phyloP scores from a whole-genome alignment of 1,139 yeast genomes.

The Suhomyces chickasaworum region DNA sequence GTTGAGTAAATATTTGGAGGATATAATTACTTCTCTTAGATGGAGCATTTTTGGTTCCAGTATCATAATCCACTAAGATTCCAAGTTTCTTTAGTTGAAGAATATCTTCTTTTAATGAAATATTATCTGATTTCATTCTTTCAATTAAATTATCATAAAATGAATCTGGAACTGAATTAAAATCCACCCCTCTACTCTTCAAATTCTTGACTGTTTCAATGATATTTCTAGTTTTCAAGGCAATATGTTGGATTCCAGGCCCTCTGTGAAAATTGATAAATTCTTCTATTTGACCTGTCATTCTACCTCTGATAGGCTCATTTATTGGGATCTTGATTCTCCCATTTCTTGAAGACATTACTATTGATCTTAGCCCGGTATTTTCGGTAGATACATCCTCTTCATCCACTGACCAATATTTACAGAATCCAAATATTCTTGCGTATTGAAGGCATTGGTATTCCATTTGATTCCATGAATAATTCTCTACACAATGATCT shows the following conservation, averaged over 20 bases:
- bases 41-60: conserved; percentile 33
- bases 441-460: conserved; percentile 60
- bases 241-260: conserved; percentile 83
- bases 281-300: conserved; percentile 79
- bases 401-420: conserved; percentile 86
- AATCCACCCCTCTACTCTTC: conserved; percentile 65
- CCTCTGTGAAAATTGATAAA: conserved; percentile 74
- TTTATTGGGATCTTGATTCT: conserved; percentile 77
- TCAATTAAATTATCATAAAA: conserved; percentile 56
- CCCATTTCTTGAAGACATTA: conserved; percentile 72
- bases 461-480: conserved; percentile 68
- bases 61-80: conserved; percentile 75
- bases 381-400: conserved; percentile 65
- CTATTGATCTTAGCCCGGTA: conserved; percentile 71
- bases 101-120: conserved; percentile 50
- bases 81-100: conserved; percentile 45
- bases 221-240: conserved; percentile 63
- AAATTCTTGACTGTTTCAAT: conserved; percentile 56
- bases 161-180: conserved; percentile 55
- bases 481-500: conserved; percentile 83
- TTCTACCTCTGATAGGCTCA: conserved; percentile 72
- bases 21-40: conserved; percentile 57
- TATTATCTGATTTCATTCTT: conserved; percentile 40
- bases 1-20: conserved; percentile 76
- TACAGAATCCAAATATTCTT: conserved; percentile 66